Conservation (phyloP, 257 asterid genomes). For the Orobanche coerulescens region DNA sequence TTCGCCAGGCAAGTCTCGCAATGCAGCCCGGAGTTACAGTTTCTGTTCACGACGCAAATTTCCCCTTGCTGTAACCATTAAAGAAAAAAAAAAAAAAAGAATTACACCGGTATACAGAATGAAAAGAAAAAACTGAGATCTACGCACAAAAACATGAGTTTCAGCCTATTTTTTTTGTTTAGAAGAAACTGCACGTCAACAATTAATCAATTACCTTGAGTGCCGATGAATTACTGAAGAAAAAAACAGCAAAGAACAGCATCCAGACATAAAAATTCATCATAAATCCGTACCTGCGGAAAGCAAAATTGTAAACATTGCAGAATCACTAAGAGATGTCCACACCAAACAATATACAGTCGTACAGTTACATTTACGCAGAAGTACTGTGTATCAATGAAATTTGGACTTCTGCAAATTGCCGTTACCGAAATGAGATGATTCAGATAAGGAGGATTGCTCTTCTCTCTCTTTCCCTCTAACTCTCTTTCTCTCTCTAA, state of each 20-base stretch:
- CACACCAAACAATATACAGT: neutral
- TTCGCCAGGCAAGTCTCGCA: conserved; percentile 80
- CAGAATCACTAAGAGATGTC: neutral
- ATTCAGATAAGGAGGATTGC: conserved; percentile 12
- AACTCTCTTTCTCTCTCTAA: conserved; percentile 15
- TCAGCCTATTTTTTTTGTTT: neutral
- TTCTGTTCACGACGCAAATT: conserved; percentile 40
- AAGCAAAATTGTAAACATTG: neutral
- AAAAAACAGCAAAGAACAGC: conserved; percentile 35
- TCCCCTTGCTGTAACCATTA: conserved; percentile 45
- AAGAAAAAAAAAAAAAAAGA: neutral
- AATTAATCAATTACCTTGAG: conserved; percentile 39
- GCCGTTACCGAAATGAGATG: conserved; percentile 13
- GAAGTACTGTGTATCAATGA: neutral
- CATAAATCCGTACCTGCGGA: conserved; percentile 20
- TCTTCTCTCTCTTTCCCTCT: conserved; percentile 13
- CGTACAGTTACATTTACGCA: neutral
- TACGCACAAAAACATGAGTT: neutral
- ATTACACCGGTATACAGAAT: neutral
- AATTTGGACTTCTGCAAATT: neutral
- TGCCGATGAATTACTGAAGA: conserved; percentile 40
- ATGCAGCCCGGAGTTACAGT: conserved; percentile 66
- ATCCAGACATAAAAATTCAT: conserved; percentile 27
- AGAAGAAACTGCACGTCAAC: neutral
- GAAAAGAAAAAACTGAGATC: neutral